Percentiles rank a stretch among this genome's conserved stretches.
phyloP scores from a whole-genome alignment of 805 yeast genomes.

The Ogataea philodendri region DNA sequence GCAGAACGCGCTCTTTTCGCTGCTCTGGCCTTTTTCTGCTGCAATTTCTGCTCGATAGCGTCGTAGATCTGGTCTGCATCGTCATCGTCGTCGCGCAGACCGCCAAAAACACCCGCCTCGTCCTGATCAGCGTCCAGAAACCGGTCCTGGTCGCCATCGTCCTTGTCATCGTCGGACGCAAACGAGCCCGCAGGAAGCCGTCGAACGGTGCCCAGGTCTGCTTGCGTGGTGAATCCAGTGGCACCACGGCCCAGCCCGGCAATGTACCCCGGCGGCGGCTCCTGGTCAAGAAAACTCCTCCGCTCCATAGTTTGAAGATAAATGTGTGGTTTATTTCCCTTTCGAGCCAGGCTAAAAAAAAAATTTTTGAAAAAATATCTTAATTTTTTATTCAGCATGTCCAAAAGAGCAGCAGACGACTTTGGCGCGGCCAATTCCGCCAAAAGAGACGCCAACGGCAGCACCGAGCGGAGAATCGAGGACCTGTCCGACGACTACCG shows the following conservation, averaged over 20 bases:
- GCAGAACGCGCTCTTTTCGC: slow-evolving; percentile 58
- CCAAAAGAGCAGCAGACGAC: slow-evolving; percentile 36
- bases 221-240: slow-evolving; percentile 83
- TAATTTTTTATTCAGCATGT: slow-evolving; percentile 24
- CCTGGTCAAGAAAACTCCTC: slow-evolving; percentile 71
- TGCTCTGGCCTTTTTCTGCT: slow-evolving; percentile 58
- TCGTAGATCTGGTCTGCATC: slow-evolving; percentile 76
- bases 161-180: slow-evolving; percentile 26
- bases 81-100: slow-evolving; percentile 58
- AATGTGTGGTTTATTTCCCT: slow-evolving; percentile 9
- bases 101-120: slow-evolving; percentile 2
- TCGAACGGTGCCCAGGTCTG: slow-evolving; percentile 60
- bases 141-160: slow-evolving; percentile 32
- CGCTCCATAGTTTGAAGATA: slow-evolving; percentile 41
- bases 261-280: slow-evolving; percentile 85
- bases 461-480: slow-evolving; percentile 20
- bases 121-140: slow-evolving; percentile 31
- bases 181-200: slow-evolving; percentile 31
- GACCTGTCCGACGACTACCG: slow-evolving; percentile 45
- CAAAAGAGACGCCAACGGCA: slow-evolving; percentile 21
- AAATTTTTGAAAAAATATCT: slow-evolving; percentile 10
- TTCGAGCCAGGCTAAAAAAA: slow-evolving; percentile 9
- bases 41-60: slow-evolving; percentile 48
- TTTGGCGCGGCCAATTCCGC: slow-evolving; percentile 12
- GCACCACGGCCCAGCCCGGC: slow-evolving; percentile 97